Base-by-base conservation (phyloP, 2,329 filamentous ascomycete species). In the Xylariales sp. region DNA sequence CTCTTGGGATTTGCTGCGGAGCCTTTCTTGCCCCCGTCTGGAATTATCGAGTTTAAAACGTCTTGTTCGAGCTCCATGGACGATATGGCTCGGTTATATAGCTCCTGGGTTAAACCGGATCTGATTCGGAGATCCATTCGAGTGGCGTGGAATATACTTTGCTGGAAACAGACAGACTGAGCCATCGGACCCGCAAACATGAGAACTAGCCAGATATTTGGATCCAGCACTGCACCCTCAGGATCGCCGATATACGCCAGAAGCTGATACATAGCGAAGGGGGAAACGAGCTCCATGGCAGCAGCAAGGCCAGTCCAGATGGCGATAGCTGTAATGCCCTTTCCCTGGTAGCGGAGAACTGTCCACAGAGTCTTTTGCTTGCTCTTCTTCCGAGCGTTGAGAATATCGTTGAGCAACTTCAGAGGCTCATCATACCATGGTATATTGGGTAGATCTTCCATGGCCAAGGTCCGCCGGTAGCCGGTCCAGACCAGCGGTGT, bases 21-120 rank as follows among this genome's bases (percentile, higher is more conserved):
- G 28, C 46, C 37, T 12, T 51, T 49, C 37, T 46, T 48, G 37
- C 48, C 56, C 17, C 43, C 50, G 15, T 51, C 42, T 3, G 56
- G 42, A 6, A 48, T 43, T 21, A 59, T 50, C 27, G 55, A 46
- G 8, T 60, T 57, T 42, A 73, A 71, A 1, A 67, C 62, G 35
- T 77, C 72, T 13, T 77, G 70, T 33, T 78, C 70, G 28, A 78
- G 57, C 41, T 76, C 72, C 69, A 75, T 75, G 2, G 74, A 78
- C 7, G 60, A 60, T 47, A 78, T 63, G 3, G 75, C 74, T 30
- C 67, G 70, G 43, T 69, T 67, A 45, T 80, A 79, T 8, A 79
- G 62, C 50, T 79, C 76, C 46, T 78, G 74, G 0, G 74, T 77
- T 40, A 80, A 61, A 19, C 69, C 73, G 19, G 74, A 67, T 48